phyloP scores from a whole-genome alignment of 257 asterid genomes.

The Anisodus acutangulus region DNA sequence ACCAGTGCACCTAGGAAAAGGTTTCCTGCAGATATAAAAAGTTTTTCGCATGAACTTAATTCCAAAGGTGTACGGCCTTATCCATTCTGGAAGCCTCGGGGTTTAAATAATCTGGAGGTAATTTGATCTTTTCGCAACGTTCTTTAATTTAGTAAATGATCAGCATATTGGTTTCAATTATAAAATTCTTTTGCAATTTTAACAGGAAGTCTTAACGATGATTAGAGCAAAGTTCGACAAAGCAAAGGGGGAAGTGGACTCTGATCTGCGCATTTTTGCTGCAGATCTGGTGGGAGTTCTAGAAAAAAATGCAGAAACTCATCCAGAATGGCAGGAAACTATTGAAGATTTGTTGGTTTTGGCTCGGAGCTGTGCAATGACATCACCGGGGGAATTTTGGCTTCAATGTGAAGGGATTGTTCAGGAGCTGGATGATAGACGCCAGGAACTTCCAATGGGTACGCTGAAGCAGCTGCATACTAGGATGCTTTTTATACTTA shows the following conservation, averaged over 20 bases:
- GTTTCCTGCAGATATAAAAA: slow-evolving; percentile 91
- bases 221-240: slow-evolving; percentile 89
- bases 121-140: slow-evolving; percentile 24
- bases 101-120: slow-evolving; percentile 96
- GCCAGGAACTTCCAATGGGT: slow-evolving; percentile 98
- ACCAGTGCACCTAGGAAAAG: slow-evolving; percentile 99
- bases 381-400: slow-evolving; percentile 96
- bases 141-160: slow-evolving; percentile 31
- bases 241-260: slow-evolving; percentile 98
- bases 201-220: slow-evolving; percentile 91
- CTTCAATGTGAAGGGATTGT: slow-evolving; percentile 99
- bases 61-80: slow-evolving; percentile 98
- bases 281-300: slow-evolving; percentile 90
- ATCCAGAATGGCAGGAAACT: slow-evolving; percentile 97
- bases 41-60: slow-evolving; percentile 96
- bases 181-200: slow-evolving; percentile 36
- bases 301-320: slow-evolving; percentile 87
- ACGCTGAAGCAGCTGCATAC: slow-evolving; percentile 93
- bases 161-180: slow-evolving; percentile 33
- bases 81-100: slow-evolving; percentile 96
- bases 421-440: slow-evolving; percentile 94
- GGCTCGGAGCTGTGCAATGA: slow-evolving; percentile 96
- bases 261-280: slow-evolving; percentile 94
- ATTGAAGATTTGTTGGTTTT: slow-evolving; percentile 91
- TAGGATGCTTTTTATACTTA: slow-evolving; percentile 96